Conservation (phyloP, 2,329 filamentous ascomycete genomes). For the Calonectria pseudoreteaudii region DNA sequence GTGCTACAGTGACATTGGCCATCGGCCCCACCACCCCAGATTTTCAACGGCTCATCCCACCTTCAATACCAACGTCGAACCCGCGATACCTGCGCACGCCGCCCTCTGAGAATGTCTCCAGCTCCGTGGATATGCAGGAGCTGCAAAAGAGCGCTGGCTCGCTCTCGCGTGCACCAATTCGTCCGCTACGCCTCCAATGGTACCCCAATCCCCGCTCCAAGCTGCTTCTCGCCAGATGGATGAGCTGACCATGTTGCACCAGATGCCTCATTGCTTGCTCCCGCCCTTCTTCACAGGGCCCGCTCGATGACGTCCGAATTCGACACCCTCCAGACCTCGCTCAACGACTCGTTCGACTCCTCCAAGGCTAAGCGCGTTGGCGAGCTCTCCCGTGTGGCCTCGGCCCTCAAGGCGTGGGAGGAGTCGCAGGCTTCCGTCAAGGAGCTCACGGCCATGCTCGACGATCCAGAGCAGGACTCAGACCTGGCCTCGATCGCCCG, state of each 20-base stretch:
- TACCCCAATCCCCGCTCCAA: slow-evolving; percentile 18
- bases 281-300: slow-evolving; percentile 70
- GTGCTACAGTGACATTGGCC: background rate
- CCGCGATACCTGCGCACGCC: background rate
- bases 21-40: slow-evolving; percentile 23
- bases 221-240: background rate
- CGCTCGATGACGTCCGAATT: slow-evolving; percentile 69
- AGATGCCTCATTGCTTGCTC: slow-evolving; percentile 55
- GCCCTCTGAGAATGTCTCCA: slow-evolving; percentile 43
- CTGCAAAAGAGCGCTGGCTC: slow-evolving; percentile 47
- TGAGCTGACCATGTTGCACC: slow-evolving; percentile 4
- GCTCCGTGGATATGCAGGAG: slow-evolving; percentile 52
- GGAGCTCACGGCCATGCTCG: slow-evolving; percentile 65
- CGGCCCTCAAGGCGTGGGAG: slow-evolving; percentile 71
- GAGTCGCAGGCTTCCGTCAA: slow-evolving; percentile 62
- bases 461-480: slow-evolving; percentile 60
- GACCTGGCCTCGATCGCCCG: slow-evolving; percentile 83
- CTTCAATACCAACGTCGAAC: slow-evolving; percentile 6
- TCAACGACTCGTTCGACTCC: slow-evolving; percentile 67
- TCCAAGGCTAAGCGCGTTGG: slow-evolving; percentile 70
- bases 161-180: slow-evolving; percentile 41
- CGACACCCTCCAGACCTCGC: slow-evolving; percentile 61
- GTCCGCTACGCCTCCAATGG: slow-evolving; percentile 49
- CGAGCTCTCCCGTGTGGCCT: slow-evolving; percentile 69
- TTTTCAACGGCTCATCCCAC: slow-evolving; percentile 12